Evolutionary conservation across 116 monocot species (phyloP).

Genomic region (Iris pallida): DNA sequence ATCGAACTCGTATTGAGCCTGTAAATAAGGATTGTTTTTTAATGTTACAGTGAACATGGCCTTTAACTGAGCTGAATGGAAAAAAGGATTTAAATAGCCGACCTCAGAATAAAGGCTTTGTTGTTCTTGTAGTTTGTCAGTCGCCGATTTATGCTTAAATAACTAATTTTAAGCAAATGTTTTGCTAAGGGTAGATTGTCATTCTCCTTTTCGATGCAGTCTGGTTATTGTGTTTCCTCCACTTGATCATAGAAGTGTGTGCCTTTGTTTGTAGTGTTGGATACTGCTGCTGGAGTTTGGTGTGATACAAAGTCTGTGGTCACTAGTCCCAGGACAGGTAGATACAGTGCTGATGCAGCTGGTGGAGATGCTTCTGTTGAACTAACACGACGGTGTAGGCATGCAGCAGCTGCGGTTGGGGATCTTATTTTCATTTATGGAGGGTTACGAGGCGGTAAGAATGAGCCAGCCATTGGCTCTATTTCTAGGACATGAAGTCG

Average conservation of each 20-base stretch:
- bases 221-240: not conserved
- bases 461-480: too few relatives aligned
- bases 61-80: not conserved
- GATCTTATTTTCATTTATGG: conserved; percentile 94
- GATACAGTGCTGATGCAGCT: conserved; percentile 96
- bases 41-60: too few relatives aligned
- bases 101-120: not conserved
- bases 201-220: not conserved
- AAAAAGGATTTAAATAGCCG: not conserved
- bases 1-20: too few relatives aligned
- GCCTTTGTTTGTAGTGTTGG: conserved; percentile 51
- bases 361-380: conserved; percentile 94
- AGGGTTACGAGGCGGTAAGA: conserved; percentile 95
- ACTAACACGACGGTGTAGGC: conserved; percentile 90
- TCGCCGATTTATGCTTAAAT: not conserved
- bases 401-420: conserved; percentile 96
- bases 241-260: not conserved
- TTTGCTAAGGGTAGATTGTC: not conserved
- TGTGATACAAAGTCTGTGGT: conserved; percentile 96
- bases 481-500: too few relatives aligned
- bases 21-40: too few relatives aligned
- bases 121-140: too few relatives aligned
- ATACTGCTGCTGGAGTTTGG: conserved; percentile 99
- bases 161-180: not conserved
- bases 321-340: conserved; percentile 82